Conservation (phyloP, 2,329 filamentous ascomycete genomes). For the Aureobasidium sp. region DNA sequence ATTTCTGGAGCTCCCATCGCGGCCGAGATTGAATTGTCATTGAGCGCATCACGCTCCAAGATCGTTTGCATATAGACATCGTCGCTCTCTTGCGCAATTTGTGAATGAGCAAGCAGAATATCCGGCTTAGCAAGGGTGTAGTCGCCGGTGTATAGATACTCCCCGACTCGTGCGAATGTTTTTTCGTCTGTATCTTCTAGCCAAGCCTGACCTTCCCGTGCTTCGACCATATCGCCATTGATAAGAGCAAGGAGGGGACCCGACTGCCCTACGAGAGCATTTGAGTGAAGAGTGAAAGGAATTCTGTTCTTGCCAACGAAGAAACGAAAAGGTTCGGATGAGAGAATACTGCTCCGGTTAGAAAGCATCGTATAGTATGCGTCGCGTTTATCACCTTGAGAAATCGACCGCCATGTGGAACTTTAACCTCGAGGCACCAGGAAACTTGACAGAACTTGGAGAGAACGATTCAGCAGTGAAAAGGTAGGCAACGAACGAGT, state of each 20-base stretch:
- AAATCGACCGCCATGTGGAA: neutral
- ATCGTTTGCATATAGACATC: neutral
- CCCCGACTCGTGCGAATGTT: slow-evolving; percentile 40
- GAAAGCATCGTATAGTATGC: neutral
- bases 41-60: neutral
- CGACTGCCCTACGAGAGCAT: slow-evolving; percentile 36
- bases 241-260: slow-evolving; percentile 36
- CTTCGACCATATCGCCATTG: slow-evolving; percentile 38
- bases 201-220: slow-evolving; percentile 30
- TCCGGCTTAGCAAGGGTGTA: slow-evolving; percentile 24
- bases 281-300: slow-evolving; percentile 36
- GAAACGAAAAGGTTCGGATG: neutral
- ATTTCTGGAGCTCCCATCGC: neutral
- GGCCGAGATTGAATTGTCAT: neutral
- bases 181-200: slow-evolving; percentile 39
- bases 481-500: neutral
- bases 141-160: slow-evolving; percentile 42
- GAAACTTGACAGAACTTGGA: neutral
- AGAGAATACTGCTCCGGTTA: neutral
- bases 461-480: neutral
- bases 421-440: neutral
- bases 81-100: neutral
- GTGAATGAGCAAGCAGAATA: neutral
- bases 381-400: neutral
- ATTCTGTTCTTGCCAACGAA: neutral